Evolutionary conservation across 2,329 filamentous ascomycete species (phyloP).

Genomic region (Albifimbria verrucaria): DNA sequence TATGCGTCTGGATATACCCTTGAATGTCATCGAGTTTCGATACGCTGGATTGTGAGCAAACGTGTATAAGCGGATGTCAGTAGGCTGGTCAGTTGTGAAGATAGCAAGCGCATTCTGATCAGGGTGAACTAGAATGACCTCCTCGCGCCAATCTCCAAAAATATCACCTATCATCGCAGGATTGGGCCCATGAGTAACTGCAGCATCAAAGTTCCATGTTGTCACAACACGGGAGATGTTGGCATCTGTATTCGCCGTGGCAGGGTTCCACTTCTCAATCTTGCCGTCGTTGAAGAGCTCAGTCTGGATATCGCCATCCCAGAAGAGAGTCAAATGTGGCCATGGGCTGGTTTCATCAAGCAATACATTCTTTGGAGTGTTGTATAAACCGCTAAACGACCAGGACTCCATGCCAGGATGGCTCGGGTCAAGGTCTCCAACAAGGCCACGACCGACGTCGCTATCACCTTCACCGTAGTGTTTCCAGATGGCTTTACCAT

Average conservation of each 20-base stretch:
- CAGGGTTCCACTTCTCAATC: constrained; percentile 17
- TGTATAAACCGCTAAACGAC: constrained; percentile 17
- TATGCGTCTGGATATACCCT: constrained; percentile 19
- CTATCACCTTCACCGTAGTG: constrained; percentile 5
- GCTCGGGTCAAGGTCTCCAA: constrained; percentile 17
- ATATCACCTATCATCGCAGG: constrained; percentile 16
- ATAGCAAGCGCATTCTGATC: constrained; percentile 15
- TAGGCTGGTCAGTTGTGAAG: constrained; percentile 16
- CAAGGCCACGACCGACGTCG: constrained; percentile 15
- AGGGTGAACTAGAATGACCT: constrained; percentile 13
- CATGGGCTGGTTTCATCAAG: constrained; percentile 7
- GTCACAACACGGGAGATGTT: constrained; percentile 1
- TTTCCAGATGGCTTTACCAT: constrained; percentile 14
- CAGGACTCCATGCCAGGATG: constrained; percentile 16
- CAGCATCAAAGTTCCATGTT: constrained; percentile 7
- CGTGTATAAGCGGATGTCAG: constrained; percentile 16
- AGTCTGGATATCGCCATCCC: constrained; percentile 13
- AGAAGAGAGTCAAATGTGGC: constrained; percentile 13
- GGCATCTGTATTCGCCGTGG: constrained; percentile 1
- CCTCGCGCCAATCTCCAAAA: constrained; percentile 18
- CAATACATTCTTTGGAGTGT: constrained; percentile 9
- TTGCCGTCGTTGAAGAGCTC: constrained; percentile 20
- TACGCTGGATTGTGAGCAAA: constrained; percentile 20
- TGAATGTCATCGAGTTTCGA: constrained; percentile 19
- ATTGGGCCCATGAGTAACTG: constrained; percentile 3